Evolutionary conservation across 2,329 filamentous ascomycete genomes (phyloP).

Genomic region (Diaporthe helianthi): DNA sequence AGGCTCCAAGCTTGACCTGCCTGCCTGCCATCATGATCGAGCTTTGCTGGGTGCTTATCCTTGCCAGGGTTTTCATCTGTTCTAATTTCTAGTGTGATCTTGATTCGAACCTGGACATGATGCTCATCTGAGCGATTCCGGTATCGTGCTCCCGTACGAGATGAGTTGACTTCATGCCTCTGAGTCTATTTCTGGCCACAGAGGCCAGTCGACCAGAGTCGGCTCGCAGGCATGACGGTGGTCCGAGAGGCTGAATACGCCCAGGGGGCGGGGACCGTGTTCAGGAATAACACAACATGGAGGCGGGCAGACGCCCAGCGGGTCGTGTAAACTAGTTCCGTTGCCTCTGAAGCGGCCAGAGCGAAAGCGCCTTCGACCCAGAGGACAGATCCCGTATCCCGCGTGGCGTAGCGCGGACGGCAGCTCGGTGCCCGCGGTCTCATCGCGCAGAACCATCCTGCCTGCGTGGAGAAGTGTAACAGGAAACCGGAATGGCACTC

Average conservation of each 20-base stretch:
- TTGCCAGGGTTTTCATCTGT: constrained; percentile 29
- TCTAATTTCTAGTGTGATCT: constrained; percentile 18
- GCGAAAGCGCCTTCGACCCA: constrained; percentile 1
- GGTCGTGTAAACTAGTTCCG: neutral
- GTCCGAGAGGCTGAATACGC: constrained; percentile 5
- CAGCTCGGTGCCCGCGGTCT: constrained; percentile 20
- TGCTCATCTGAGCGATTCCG: neutral
- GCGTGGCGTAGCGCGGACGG: constrained; percentile 14
- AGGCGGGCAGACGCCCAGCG: neutral
- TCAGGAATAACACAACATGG: neutral
- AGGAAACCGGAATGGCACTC: constrained; percentile 15
- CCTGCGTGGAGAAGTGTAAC: neutral
- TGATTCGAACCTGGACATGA: neutral
- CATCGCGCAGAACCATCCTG: constrained; percentile 28
- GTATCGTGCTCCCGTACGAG: neutral
- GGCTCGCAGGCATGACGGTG: constrained; percentile 13
- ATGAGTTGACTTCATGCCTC: constrained; percentile 4
- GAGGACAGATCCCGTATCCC: neutral
- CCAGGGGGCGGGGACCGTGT: neutral
- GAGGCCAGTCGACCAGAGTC: neutral
- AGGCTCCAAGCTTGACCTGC: constrained; percentile 6
- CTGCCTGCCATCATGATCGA: constrained; percentile 17
- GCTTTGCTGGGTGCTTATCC: neutral
- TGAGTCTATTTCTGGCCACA: constrained; percentile 23
- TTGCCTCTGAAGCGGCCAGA: neutral